These are phyloP conservation scores for Floccularia luteovirens DNA, from an alignment of 768 basidiomycete species.

Conservation along the genomic window DNA sequence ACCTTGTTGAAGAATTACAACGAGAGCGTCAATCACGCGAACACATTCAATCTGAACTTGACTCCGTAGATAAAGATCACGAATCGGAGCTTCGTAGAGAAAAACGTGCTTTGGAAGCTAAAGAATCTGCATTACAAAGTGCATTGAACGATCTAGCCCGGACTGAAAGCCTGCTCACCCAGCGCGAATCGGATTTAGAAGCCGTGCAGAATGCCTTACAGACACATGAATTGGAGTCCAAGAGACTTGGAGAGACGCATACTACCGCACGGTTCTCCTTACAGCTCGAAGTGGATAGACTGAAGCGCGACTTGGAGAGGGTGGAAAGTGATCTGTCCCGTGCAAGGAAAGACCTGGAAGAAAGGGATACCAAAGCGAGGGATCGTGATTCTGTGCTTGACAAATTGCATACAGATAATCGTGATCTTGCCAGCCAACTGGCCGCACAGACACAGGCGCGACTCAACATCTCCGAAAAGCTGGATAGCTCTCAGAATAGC, in stretches of 20 bases:
- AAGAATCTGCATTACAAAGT: slow-evolving; percentile 60
- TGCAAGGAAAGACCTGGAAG: slow-evolving; percentile 60
- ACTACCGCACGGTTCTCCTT: slow-evolving; percentile 79
- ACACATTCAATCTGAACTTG: slow-evolving; percentile 43
- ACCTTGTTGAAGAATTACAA: slow-evolving; percentile 56
- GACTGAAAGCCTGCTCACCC: slow-evolving; percentile 52
- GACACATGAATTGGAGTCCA: slow-evolving; percentile 66
- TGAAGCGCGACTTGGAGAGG: slow-evolving; percentile 77
- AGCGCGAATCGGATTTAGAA: slow-evolving; percentile 70
- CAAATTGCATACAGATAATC: slow-evolving; percentile 68
- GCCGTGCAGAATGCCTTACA: slow-evolving; percentile 70
- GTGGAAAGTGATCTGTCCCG: slow-evolving; percentile 74
- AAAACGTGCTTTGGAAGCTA: slow-evolving; percentile 58
- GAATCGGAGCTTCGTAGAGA: slow-evolving; percentile 54
- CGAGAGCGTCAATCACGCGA: slow-evolving; percentile 52
- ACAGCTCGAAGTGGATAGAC: slow-evolving; percentile 82
- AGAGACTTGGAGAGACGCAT: slow-evolving; percentile 76
- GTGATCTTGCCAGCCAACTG: slow-evolving; percentile 73
- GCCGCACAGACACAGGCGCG: slow-evolving; percentile 83
- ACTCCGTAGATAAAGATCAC: slow-evolving; percentile 51
- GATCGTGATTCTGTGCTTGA: slow-evolving; percentile 72
- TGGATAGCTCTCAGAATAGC: slow-evolving; percentile 60
- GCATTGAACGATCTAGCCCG: slow-evolving; percentile 58
- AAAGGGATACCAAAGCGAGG: slow-evolving; percentile 54
- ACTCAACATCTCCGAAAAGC: slow-evolving; percentile 81